Conservation (phyloP, 2,329 filamentous ascomycete genomes). For the Acrocalymma vagum region DNA sequence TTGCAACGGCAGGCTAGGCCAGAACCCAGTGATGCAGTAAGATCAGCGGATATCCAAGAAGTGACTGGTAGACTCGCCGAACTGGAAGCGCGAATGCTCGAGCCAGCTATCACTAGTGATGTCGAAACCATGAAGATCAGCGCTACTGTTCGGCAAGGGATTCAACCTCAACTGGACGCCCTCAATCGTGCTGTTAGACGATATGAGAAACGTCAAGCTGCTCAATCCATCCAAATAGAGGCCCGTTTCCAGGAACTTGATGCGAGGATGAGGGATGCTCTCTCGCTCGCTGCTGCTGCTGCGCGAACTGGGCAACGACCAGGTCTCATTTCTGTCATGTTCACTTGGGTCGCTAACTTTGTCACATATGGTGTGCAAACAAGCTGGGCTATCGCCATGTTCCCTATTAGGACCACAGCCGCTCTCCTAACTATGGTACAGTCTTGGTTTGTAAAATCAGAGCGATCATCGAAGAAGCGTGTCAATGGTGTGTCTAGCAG, state of each 20-base stretch:
- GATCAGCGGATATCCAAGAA: constrained; percentile 29
- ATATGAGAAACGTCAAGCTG: constrained; percentile 87
- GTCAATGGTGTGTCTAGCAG: constrained; percentile 32
- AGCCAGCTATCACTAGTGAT: constrained; percentile 48
- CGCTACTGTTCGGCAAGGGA: constrained; percentile 67
- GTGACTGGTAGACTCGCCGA: constrained; percentile 73
- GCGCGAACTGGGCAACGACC: constrained; percentile 46
- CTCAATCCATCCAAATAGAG: constrained; percentile 79
- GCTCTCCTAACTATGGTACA: constrained; percentile 20
- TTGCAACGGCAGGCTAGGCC: constrained; percentile 75
- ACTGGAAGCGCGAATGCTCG: constrained; percentile 68
- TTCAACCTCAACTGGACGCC: constrained; percentile 86
- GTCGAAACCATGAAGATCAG: constrained; percentile 51
- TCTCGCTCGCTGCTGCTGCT: constrained; percentile 80
- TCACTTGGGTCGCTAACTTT: constrained; percentile 36
- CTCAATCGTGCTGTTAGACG: constrained; percentile 87
- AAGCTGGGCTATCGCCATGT: constrained; percentile 36
- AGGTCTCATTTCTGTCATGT: constrained; percentile 34
- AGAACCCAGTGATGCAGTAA: constrained; percentile 25
- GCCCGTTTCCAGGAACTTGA: constrained; percentile 77
- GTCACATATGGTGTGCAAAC: constrained; percentile 31
- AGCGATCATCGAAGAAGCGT: constrained; percentile 31
- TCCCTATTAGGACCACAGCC: constrained; percentile 36
- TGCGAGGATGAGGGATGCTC: constrained; percentile 75
- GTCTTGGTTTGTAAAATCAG: constrained; percentile 30